A percentile compares a stretch with the other conserved stretches of the same genome.
Evolutionary conservation across 1,284 basidiomycete species (phyloP).

Genomic region (Kalmanozyma brasiliensis): DNA sequence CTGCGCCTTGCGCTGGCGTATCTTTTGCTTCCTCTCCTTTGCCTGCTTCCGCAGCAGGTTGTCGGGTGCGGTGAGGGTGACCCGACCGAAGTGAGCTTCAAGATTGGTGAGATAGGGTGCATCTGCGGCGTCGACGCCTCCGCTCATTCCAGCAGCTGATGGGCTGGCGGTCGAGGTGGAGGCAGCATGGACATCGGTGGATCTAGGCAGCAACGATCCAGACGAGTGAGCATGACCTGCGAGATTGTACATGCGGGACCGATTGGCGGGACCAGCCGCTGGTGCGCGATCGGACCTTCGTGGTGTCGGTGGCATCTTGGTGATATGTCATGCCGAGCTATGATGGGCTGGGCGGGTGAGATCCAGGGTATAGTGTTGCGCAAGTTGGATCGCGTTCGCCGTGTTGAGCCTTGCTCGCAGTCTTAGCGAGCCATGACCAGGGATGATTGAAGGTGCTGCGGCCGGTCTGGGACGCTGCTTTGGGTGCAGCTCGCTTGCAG

Average conservation of each 20-base stretch:
- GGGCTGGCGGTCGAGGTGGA: conserved; percentile 15
- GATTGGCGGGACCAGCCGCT: conserved; percentile 12
- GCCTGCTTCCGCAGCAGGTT: conserved; percentile 61
- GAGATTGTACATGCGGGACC: conserved; percentile 48
- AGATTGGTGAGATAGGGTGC: conserved; percentile 60
- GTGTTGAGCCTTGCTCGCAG: conserved; percentile 1
- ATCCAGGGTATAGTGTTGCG: neutral
- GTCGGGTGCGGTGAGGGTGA: conserved; percentile 65
- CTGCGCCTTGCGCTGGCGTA: conserved; percentile 47
- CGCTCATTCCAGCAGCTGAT: neutral
- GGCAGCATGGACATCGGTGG: conserved; percentile 33
- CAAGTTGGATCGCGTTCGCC: too few relatives aligned
- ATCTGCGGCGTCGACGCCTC: conserved; percentile 35
- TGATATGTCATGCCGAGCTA: conserved; percentile 12
- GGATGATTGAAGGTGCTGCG: too few relatives aligned
- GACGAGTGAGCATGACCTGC: conserved; percentile 47
- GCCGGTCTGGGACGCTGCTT: too few relatives aligned
- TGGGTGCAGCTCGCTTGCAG: too few relatives aligned
- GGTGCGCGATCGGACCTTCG: conserved; percentile 18
- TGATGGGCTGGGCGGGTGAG: neutral
- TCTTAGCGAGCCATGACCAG: too few relatives aligned
- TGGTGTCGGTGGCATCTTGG: conserved; percentile 23
- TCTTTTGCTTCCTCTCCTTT: conserved; percentile 56
- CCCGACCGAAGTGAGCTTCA: conserved; percentile 57
- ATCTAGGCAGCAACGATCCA: conserved; percentile 40